Base-by-base conservation (phyloP, 345 rosid species). In the sweet orange (Citrus sinensis) region DNA sequence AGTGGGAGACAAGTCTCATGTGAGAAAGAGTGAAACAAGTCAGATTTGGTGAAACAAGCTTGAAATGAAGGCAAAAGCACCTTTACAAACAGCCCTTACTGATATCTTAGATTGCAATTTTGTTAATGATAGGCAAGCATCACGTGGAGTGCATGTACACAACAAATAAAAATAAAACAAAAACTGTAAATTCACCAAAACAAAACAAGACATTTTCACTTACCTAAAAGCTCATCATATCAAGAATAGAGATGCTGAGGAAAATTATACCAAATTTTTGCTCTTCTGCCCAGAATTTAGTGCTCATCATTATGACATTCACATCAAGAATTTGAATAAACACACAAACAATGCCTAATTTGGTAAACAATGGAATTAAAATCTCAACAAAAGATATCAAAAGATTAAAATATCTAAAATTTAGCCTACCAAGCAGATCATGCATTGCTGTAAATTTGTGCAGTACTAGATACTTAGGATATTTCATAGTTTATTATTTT, bases 101-200 rank as follows among this genome's bases (percentile, higher is more conserved):
- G 75, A 17, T 69, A 56, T 56, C 87, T 83, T 87, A 40, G 73
- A 81, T 79, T 83, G 81, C 80, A 87, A 87, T 83, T 70, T 75
- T 64, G 42, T 75, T 46, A 75, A 79, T 67, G 74, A 70, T 51
- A 79, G 70, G 79, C 54, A 32, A 24, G 80, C 67, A 81, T 72
- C 85, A 75, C 78, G 82, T 75, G 72, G 54, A 20, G 19, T 62
- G 37, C 63, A 6, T 42, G 20, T 25, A 19, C 27, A 29, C 27
- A 35, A 35, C 27, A 35, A 35, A 35, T 35, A 7, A 67, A 66
- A 51, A 51, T 25, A 22, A 40, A 9, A 49, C 3, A 56, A 7
- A 35, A 59, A 75, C 24, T 71, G 1, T 13, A 16, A 37, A 62
- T 59, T 70, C 77, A 62, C 75, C 77, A 29, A 66, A 29, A 35